Evolutionary conservation across 2,329 filamentous ascomycete species (phyloP), one percentile per base, ranked within the genome.

Genomic region (Pseudofabraea citricarpa): DNA sequence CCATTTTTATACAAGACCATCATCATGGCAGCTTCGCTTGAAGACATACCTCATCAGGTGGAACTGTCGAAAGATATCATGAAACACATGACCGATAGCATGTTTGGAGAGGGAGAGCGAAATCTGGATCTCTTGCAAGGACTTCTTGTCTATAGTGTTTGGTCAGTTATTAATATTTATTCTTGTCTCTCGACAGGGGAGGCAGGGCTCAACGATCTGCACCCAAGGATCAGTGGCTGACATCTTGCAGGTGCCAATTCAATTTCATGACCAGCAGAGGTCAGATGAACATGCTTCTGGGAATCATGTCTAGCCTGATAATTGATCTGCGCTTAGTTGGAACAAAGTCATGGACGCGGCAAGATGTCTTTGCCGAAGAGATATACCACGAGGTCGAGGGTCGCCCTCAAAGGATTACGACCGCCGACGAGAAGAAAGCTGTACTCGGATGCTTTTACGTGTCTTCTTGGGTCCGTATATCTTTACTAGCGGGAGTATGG

Each of bases 361-460:
- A 59, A 59, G 60, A 53, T 64, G 15, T 4, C 13, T 44, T 40
- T 20, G 20, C 19, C 2, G 20, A 19, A 10, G 23, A 19, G 31
- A 47, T 18, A 12, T 13, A 9, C 40, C n/a, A 6, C 35, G 29
- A 31, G 22, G 26, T 4, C 22, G 13, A n/a, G 10, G 20, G 19
- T 37, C 4, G 15, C 6, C 8, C 6, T 13, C 33, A 36, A 15
- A n/a, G 19, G 9, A 18, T 36, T 23, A 39, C 41, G 4, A 35
- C 44, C 18, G 41, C 59, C 21, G 58, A 60, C 27, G 49, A 47
- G 38, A 53, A 60, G 36, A 51, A 59, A 16, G 57, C 56, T 20
- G 48, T 62, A n/a, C 42, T 64, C 5, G 59, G 51, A n/a, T 63
- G 58, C 45, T 63, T 59, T 38, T 35, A 58, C 15, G 46, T 62